Evolutionary conservation across 2,329 filamentous ascomycete species (phyloP).

Genomic region (Exophiala phaeomuriformis): DNA sequence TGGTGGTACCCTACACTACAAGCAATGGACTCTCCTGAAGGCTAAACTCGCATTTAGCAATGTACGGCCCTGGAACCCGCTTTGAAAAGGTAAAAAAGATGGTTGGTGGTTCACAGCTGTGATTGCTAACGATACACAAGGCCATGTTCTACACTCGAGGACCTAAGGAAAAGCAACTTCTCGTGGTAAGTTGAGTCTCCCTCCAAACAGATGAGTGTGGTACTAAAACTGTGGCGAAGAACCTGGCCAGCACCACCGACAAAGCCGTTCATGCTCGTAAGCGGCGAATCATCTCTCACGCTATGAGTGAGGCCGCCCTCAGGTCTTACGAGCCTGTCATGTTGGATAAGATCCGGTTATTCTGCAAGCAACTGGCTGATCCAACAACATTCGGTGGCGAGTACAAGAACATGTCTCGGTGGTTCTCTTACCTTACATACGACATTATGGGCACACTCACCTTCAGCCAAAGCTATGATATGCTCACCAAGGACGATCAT

Average conservation of each 20-base stretch:
- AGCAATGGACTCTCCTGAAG: too few relatives aligned
- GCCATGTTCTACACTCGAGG: slow-evolving; percentile 1
- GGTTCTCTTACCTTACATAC: slow-evolving; percentile 9
- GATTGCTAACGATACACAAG: background rate
- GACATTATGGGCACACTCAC: slow-evolving; percentile 10
- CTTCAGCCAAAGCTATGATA: slow-evolving; percentile 10
- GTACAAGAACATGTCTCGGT: slow-evolving; percentile 2
- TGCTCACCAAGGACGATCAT: slow-evolving; percentile 4
- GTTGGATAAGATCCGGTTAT: background rate
- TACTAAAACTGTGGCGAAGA: background rate
- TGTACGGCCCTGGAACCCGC: too few relatives aligned
- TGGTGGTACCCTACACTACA: too few relatives aligned
- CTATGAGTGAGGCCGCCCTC: slow-evolving; percentile 32
- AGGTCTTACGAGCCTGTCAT: background rate
- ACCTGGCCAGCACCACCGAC: slow-evolving; percentile 2
- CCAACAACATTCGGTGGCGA: background rate
- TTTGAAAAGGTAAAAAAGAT: too few relatives aligned
- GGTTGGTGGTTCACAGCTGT: too few relatives aligned
- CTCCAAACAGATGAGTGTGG: too few relatives aligned
- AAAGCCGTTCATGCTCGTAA: slow-evolving; percentile 14
- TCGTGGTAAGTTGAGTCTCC: too few relatives aligned
- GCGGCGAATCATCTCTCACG: slow-evolving; percentile 30
- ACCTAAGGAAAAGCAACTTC: background rate
- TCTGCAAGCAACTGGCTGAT: background rate
- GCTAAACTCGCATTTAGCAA: too few relatives aligned